A percentile compares a stretch with the other conserved stretches of the same genome.
These are phyloP conservation scores for Penicillium hordei DNA, from an alignment of 2,329 filamentous ascomycete species.

Conservation along the genomic window DNA sequence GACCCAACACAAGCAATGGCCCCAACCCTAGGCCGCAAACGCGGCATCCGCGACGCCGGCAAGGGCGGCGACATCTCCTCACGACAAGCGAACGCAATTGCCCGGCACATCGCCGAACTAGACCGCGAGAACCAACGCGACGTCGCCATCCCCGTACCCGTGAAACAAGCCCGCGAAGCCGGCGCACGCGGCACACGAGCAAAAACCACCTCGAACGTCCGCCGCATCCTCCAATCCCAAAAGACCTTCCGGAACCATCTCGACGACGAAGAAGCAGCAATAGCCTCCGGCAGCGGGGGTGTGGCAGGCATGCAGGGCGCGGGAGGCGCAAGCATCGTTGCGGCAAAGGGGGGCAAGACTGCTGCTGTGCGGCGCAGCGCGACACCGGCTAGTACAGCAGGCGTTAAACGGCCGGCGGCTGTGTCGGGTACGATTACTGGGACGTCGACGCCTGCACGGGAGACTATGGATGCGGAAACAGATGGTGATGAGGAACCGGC, in stretches of 20 bases:
- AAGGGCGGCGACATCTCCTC: constrained; percentile 67
- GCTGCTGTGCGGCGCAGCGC: constrained; percentile 27
- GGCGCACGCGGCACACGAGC: constrained; percentile 35
- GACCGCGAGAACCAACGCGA: constrained; percentile 77
- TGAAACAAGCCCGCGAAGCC: constrained; percentile 50
- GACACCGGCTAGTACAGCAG: constrained; percentile 25
- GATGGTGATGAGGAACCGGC: constrained; percentile 12
- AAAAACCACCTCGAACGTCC: constrained; percentile 49
- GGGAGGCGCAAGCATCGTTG: constrained; percentile 1
- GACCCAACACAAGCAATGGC: constrained; percentile 57
- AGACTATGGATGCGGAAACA: constrained; percentile 15
- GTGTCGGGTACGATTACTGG: constrained; percentile 3
- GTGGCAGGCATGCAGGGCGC: not conserved
- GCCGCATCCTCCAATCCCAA: constrained; percentile 49
- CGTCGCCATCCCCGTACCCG: constrained; percentile 67
- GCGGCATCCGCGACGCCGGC: constrained; percentile 61
- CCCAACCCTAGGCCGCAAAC: constrained; percentile 63
- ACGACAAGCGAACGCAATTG: constrained; percentile 77
- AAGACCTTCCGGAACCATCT: constrained; percentile 53
- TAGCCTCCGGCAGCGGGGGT: constrained; percentile 19
- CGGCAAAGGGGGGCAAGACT: constrained; percentile 12
- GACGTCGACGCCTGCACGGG: constrained; percentile 14
- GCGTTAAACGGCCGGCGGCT: constrained; percentile 22
- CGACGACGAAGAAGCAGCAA: constrained; percentile 51
- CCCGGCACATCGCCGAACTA: constrained; percentile 78